phyloP scores from a whole-genome alignment of 768 basidiomycete genomes.

The Strobilomyces dryophilus region DNA sequence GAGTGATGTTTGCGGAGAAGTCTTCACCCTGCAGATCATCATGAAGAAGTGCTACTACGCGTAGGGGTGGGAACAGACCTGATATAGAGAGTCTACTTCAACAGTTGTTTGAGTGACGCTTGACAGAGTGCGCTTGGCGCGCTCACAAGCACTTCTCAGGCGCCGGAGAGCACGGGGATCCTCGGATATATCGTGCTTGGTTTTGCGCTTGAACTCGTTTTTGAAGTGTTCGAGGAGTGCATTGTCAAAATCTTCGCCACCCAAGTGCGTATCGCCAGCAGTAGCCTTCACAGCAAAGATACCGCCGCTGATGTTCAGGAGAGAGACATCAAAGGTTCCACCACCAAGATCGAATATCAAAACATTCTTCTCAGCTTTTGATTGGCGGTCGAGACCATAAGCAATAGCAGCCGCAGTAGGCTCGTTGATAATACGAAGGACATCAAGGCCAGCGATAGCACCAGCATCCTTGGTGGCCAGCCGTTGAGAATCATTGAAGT shows the following conservation, averaged over 20 bases:
- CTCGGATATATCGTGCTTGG: slow-evolving; percentile 94
- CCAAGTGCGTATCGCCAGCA: slow-evolving; percentile 98
- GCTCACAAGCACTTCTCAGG: slow-evolving; percentile 95
- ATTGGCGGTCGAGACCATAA: slow-evolving; percentile 95
- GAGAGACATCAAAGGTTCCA: slow-evolving; percentile 99
- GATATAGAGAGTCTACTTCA: slow-evolving; percentile 98
- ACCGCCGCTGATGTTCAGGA: slow-evolving; percentile 96
- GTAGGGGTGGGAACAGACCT: slow-evolving; percentile 43
- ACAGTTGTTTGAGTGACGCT: slow-evolving; percentile 98
- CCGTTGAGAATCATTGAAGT: slow-evolving; percentile 99
- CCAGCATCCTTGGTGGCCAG: slow-evolving; percentile 99
- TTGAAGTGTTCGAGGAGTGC: slow-evolving; percentile 98
- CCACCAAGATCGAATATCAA: slow-evolving; percentile 99
- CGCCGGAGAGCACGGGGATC: slow-evolving; percentile 96
- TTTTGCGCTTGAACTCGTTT: slow-evolving; percentile 98
- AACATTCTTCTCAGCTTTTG: slow-evolving; percentile 94
- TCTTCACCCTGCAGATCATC: slow-evolving; percentile 72
- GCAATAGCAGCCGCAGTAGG: slow-evolving; percentile 99
- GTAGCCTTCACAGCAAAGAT: slow-evolving; percentile 99
- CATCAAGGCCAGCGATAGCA: slow-evolving; percentile 95
- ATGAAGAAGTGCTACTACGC: slow-evolving; percentile 6
- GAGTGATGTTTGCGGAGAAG: slow-evolving; percentile 97
- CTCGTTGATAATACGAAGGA: slow-evolving; percentile 99
- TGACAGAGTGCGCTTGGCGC: slow-evolving; percentile 98
- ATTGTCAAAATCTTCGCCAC: slow-evolving; percentile 99